Evolutionary conservation across 371 early-diverging fungal species (phyloP), one percentile per base, ranked within the genome.

Genomic region (Choanephora cucurbitarum): DNA sequence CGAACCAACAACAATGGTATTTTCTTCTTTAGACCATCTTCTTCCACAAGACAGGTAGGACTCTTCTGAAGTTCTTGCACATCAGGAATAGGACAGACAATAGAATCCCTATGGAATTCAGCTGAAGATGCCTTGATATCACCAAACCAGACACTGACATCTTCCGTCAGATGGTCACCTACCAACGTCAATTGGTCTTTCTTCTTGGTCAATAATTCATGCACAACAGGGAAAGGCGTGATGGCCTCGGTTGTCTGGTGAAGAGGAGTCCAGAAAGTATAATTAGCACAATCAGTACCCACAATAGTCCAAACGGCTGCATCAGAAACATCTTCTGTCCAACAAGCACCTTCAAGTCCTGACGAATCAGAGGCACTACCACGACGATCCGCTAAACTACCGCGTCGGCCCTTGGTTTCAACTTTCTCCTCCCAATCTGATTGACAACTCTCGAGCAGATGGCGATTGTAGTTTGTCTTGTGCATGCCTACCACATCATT

Each of bases 301-400:
- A 91, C 92, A 65, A 91, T 88, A 8, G 93, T 93, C 93, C 93
- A 93, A 3, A 93, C 91, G 1, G 91, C 87, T 14, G 83, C 81
- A 73, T 93, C 93, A 5, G 89, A 86, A 28, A 92, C 91, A 70
- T 93, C 92, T 68, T 90, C 90, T 31, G 84, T 81, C 91, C 91
- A 91, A 50, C 83, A 74, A 19, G 79, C 71, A 33, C 81, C 77
- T 52, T 73, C 78, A 3, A 59, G 41, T 41, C 60, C 62, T 34
- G 60, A 64, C 43, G 53, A 33, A 32, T 62, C 62, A 19, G 51
- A 32, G 1, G 43, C n/a, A 40, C 55, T 60, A 3, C 61, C 55
- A 32, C 62, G 62, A 33, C 62, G 52, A 34, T 60, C 60, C 32
- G 56, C 40, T 24, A 61, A 55, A 44, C 56, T 55, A 37, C 42